Evolutionary conservation across 2,329 filamentous ascomycete species (phyloP), one percentile per base, ranked within the genome.

Genomic region (Neofusicoccum sp.): DNA sequence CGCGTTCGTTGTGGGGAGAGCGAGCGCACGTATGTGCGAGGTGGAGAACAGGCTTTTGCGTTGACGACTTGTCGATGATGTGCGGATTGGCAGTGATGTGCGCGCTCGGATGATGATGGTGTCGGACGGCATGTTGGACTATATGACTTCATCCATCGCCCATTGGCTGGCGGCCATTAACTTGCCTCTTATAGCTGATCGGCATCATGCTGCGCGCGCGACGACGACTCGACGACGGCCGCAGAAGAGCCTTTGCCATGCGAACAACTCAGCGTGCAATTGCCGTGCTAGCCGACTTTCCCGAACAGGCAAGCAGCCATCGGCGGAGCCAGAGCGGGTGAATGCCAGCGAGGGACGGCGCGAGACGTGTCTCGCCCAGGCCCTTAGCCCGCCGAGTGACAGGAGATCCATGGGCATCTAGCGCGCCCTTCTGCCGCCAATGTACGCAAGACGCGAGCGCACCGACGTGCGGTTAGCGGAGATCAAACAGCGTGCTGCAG

Each of bases 401-500:
- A 47, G 43, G 24, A 47, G 24, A 30, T 47, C 26, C 51, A 16
- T 33, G 4, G 26, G 24, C n/a, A n/a, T n/a, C 36, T 56, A 56
- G 51, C 51, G 51, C 51, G 51, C 48, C 33, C 48, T 53, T 53
- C 48, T 16, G 11, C 36, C 48, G 48, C 49, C 34, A 56, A 31
- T 56, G 31, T 43, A 9, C 26, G 51, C 51, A 41, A 56, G 33
- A 56, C 26, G 49, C 51, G 36, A 56, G 51, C 38, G 51, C 51
- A 56, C 36, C 51, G 51, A 56, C 51, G 51, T 56, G 51, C 51
- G 51, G 51, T 56, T 56, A 56, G 51, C 38, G 51, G 33, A 43
- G 51, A 56, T 56, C 51, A 56, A 56, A 56, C 51, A 30, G 38
- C 51, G 51, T 56, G 43, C 36, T 38, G 51, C 51, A 43, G 11